phyloP scores from a whole-genome alignment of 306 rosid genomes.

The Casuarina glauca region DNA sequence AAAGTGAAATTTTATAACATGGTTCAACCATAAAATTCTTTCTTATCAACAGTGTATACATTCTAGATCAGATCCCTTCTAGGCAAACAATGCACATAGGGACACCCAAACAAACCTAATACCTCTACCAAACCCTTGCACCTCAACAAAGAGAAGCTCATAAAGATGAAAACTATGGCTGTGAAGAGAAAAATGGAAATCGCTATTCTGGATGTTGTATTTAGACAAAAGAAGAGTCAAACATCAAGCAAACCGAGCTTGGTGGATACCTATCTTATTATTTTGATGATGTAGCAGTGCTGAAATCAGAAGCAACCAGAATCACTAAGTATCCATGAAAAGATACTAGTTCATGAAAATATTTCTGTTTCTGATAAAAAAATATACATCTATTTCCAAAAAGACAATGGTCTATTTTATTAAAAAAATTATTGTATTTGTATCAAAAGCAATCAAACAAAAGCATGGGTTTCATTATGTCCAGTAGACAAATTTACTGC shows the following conservation, averaged over 20 bases:
- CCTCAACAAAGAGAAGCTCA: neutral
- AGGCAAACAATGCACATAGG: neutral
- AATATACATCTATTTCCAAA: no score
- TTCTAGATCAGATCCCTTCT: neutral
- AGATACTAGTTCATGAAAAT: no score
- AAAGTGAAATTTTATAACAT: neutral
- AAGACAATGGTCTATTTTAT: no score
- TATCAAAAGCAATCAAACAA: no score
- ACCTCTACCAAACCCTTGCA: neutral
- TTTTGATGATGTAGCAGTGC: neutral
- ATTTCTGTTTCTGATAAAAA: no score
- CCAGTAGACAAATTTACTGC: no score
- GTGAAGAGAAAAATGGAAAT: neutral
- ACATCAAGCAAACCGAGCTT: neutral
- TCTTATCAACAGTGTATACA: neutral
- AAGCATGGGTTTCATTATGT: no score
- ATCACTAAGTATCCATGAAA: no score
- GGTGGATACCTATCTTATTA: neutral
- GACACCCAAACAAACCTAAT: neutral
- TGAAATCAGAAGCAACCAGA: no score
- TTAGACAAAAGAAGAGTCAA: slow-evolving; percentile 14
- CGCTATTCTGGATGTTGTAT: neutral
- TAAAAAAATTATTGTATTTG: no score
- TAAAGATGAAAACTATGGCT: neutral
- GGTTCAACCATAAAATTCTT: neutral